Conservation (phyloP, 257 asterid genomes). For the Solanum habrochaites region DNA sequence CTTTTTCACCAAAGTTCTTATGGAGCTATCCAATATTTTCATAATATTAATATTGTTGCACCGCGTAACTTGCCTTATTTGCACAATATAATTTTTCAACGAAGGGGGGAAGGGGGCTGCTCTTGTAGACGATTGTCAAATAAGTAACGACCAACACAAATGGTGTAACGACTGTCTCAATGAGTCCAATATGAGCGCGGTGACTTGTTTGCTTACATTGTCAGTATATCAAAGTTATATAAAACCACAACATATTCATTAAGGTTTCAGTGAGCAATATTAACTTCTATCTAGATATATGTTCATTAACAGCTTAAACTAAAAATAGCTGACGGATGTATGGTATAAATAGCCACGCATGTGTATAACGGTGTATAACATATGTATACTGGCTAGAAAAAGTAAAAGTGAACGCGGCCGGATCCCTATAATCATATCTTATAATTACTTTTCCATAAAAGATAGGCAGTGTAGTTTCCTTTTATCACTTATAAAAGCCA, state of each 20-base stretch:
- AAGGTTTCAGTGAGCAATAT: background rate
- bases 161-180: background rate
- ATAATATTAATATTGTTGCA: background rate
- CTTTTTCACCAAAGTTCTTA: slow-evolving; percentile 38
- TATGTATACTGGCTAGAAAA: background rate
- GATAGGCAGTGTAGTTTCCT: slow-evolving; percentile 55
- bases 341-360: background rate
- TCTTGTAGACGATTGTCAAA: background rate
- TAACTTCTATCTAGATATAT: background rate
- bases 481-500: slow-evolving; percentile 34
- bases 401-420: background rate
- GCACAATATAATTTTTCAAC: background rate
- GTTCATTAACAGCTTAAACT: background rate
- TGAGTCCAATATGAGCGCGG: background rate
- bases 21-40: background rate
- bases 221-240: background rate
- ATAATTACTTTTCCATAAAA: slow-evolving; percentile 6
- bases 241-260: background rate
- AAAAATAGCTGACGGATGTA: background rate
- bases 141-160: background rate
- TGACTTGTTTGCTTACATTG: background rate
- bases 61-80: background rate
- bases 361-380: background rate
- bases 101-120: background rate
- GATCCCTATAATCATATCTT: background rate